These are phyloP conservation scores for Aspergillus sp. DNA, from an alignment of 2,329 filamentous ascomycete genomes.

Conservation along the genomic window DNA sequence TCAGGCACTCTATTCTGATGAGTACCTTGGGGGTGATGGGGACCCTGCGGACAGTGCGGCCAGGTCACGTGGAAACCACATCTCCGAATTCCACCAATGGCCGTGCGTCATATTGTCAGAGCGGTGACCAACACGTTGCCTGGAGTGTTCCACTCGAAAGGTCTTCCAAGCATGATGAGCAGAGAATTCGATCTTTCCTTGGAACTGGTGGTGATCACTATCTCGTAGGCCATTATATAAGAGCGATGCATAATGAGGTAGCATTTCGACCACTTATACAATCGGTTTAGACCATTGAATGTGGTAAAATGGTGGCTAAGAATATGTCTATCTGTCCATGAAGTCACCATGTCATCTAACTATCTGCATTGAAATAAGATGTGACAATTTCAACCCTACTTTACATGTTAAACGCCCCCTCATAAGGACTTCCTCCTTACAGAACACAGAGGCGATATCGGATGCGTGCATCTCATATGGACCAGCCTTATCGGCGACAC, in stretches of 20 bases:
- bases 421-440: no score
- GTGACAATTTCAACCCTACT: no score
- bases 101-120: not conserved
- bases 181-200: not conserved
- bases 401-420: no score
- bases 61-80: not conserved
- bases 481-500: not conserved
- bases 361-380: no score
- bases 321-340: no score
- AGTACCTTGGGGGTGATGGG: constrained; percentile 12
- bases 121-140: not conserved
- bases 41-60: constrained; percentile 14
- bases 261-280: no score
- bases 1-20: not conserved
- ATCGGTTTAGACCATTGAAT: no score
- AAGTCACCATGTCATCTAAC: no score
- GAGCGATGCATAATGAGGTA: no score
- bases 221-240: no score
- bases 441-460: not conserved
- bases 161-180: not conserved
- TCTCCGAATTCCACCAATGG: not conserved
- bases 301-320: no score
- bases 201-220: no score
- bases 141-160: not conserved
- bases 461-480: not conserved